Base-by-base conservation (phyloP, 2,329 filamentous ascomycete species). In the Rhinocladiella mackenziei region DNA sequence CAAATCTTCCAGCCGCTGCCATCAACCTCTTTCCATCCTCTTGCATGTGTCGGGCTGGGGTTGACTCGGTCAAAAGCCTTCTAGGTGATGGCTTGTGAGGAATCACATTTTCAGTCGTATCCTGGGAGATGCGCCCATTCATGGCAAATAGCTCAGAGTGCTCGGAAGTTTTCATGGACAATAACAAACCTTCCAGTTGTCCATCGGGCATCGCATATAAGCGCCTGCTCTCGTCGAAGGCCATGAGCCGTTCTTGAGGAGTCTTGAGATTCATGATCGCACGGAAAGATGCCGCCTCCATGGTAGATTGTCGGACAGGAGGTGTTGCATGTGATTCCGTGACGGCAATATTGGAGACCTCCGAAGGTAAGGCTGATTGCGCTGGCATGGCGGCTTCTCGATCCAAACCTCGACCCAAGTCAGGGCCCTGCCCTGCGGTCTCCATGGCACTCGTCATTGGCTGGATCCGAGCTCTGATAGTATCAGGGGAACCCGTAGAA, bases 1-100 rank as follows among this genome's bases (percentile, higher is more conserved):
- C 77, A 46, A 84, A 70, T 13, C 80, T 69, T 40, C 87, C 88
- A 42, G 89, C 89, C 15, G 84, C 83, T 54, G 92, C 86, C 61
- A 96, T 75, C 19, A 96, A 71, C 58, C 94, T 89, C 69, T 95
- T 96, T 63, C 89, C 83, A 71, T 89, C 91, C 28, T 82, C 77
- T 56, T 87, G 84, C 62, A 89, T 78, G 59, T 84, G 80, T 53
- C 77, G 66, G 11, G 46, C 38, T 28, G 48, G 45, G 11, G 45
- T 48, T 34, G 50, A 45, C n/a, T 56, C 44, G 29, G 42, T 45
- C 39, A 52, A 41, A 20, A 50, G 48, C 19, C 48, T 30, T 39
- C 43, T 29, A 10, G 51, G 34, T 7, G 41, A 48, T 15, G 48
- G 38, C 20, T 43, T 51, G 46, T 51, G 33, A 15, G 39, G 5